phyloP scores from a whole-genome alignment of 139 green algal species.

The Coccomyxa sp. region DNA sequence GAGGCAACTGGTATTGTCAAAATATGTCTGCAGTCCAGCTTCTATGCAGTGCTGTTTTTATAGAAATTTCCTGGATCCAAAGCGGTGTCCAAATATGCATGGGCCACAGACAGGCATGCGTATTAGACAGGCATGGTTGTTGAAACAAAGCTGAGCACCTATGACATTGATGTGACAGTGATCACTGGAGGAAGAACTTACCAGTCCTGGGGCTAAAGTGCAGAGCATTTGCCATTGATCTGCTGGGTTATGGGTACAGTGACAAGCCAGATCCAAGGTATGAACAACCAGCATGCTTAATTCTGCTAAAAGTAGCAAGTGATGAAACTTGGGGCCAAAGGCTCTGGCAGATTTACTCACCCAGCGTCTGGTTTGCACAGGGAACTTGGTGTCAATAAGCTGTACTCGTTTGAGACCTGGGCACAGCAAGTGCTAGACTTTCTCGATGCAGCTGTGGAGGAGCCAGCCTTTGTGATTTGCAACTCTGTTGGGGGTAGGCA shows the following conservation, averaged over 20 bases:
- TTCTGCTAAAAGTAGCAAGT: not conserved
- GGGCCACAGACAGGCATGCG: too few relatives aligned
- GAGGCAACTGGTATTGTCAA: slow-evolving; percentile 66
- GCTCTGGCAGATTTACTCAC: not conserved
- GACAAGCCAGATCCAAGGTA: slow-evolving; percentile 76
- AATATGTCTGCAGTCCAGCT: not conserved
- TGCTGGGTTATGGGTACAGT: slow-evolving; percentile 69
- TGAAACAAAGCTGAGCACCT: not conserved
- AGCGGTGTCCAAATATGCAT: not conserved
- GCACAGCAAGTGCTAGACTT: slow-evolving; percentile 79
- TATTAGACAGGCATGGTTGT: too few relatives aligned
- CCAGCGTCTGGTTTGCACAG: slow-evolving; percentile 4
- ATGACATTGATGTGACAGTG: slow-evolving; percentile 20
- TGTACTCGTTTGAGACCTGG: slow-evolving; percentile 78
- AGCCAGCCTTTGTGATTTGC: slow-evolving; percentile 65
- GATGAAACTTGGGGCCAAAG: not conserved
- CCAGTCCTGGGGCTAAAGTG: slow-evolving; percentile 45
- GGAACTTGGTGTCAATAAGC: slow-evolving; percentile 33
- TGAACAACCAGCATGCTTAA: not conserved
- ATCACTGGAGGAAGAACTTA: slow-evolving; percentile 89
- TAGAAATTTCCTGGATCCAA: not conserved
- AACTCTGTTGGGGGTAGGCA: slow-evolving; percentile 85
- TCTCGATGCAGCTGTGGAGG: slow-evolving; percentile 44
- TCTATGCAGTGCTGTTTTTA: not conserved
- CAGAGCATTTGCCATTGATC: slow-evolving; percentile 80